phyloP scores from a whole-genome alignment of 371 early-diverging fungal species.

The Mucor plumbeus region DNA sequence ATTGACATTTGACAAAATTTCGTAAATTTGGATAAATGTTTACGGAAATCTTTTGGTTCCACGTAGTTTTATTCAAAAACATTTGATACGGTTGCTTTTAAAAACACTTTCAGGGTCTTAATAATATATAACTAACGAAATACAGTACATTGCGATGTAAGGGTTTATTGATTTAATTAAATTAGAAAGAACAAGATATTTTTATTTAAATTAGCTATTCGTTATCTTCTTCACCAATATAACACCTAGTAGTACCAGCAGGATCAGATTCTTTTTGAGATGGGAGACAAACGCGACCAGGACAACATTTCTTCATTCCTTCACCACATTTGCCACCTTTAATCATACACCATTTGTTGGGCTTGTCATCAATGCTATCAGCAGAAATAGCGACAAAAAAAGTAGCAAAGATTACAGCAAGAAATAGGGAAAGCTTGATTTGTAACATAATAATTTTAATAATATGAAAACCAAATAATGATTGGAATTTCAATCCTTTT shows the following conservation, averaged over 20 bases:
- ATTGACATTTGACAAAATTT: too few species aligned
- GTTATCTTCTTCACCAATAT: background rate
- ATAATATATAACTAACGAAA: too few species aligned
- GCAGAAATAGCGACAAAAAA: background rate
- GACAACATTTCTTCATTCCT: background rate
- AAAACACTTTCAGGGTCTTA: too few species aligned
- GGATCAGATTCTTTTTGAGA: background rate
- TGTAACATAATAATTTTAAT: background rate
- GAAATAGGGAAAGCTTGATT: background rate
- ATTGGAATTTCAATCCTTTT: background rate
- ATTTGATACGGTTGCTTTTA: too few species aligned
- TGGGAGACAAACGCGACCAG: background rate
- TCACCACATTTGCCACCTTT: conserved; percentile 3
- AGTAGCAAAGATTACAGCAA: background rate
- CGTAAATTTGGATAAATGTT: too few species aligned
- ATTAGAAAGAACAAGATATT: too few species aligned
- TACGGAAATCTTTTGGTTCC: too few species aligned
- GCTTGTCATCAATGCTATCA: background rate
- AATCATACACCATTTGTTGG: conserved; percentile 2
- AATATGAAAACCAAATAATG: background rate
- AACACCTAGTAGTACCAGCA: background rate
- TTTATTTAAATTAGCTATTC: background rate
- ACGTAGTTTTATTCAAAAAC: too few species aligned
- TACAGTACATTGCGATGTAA: too few species aligned
- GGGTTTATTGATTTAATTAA: too few species aligned